Conservation (phyloP, 2,329 filamentous ascomycete genomes). For the Aspergillaceae sp. region DNA sequence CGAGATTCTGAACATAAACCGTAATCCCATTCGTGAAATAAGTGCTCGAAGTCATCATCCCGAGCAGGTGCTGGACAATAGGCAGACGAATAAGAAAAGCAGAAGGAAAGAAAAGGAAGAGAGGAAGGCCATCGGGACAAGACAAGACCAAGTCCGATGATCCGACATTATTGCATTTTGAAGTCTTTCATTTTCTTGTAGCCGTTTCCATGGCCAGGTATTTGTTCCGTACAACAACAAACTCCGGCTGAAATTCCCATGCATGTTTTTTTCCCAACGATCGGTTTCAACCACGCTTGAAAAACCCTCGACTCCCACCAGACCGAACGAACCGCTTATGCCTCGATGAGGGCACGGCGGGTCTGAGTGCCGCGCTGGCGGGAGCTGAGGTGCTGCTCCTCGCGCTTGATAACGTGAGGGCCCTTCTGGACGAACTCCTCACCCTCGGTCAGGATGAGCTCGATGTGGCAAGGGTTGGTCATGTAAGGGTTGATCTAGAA, state of each 20-base stretch:
- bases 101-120: no score
- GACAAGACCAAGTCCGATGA: no score
- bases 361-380: slow-evolving; percentile 75
- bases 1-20: slow-evolving; percentile 5
- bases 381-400: slow-evolving; percentile 64
- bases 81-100: background rate
- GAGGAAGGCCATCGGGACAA: no score
- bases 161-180: no score
- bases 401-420: slow-evolving; percentile 56
- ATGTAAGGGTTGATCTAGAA: slow-evolving; percentile 98
- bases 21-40: slow-evolving; percentile 12
- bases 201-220: slow-evolving; percentile 20
- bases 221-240: slow-evolving; percentile 27
- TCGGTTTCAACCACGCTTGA: background rate
- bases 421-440: slow-evolving; percentile 94
- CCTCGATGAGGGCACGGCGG: slow-evolving; percentile 54
- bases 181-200: slow-evolving; percentile 15
- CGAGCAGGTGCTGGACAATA: background rate
- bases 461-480: slow-evolving; percentile 99
- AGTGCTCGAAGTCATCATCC: slow-evolving; percentile 3
- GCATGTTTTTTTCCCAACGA: slow-evolving; percentile 19
- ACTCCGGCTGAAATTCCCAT: slow-evolving; percentile 26
- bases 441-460: slow-evolving; percentile 97
- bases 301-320: slow-evolving; percentile 15
- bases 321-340: slow-evolving; percentile 30